These are phyloP conservation scores for Chaetomium tenue DNA, from an alignment of 495 filamentous ascomycete species.

Conservation along the genomic window DNA sequence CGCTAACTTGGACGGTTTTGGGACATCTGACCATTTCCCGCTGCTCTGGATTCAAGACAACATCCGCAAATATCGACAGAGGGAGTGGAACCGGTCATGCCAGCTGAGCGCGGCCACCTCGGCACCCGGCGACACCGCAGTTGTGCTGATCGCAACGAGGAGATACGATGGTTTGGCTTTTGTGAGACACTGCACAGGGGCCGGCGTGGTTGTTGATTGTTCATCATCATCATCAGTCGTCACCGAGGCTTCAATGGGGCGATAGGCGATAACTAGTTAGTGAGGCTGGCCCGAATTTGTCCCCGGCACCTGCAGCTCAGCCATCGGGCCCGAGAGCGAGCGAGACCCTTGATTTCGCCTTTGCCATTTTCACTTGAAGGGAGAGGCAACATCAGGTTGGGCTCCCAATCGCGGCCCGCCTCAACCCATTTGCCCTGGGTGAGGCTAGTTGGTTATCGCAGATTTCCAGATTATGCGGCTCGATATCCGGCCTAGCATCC, in stretches of 20 bases:
- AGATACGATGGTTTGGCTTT: not conserved
- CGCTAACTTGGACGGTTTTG: slow-evolving; percentile 27
- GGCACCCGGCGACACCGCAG: not conserved
- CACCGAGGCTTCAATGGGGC: not conserved
- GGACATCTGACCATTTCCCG: slow-evolving; percentile 21
- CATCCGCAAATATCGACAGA: not conserved
- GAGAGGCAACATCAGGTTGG: no score
- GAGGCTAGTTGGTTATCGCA: no score
- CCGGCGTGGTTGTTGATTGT: not conserved
- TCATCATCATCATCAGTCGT: not conserved
- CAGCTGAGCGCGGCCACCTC: not conserved
- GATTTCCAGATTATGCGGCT: not conserved
- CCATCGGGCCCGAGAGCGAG: no score
- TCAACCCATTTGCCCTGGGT: no score
- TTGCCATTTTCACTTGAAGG: no score
- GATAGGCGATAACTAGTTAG: no score
- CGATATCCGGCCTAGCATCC: not conserved
- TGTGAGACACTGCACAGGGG: not conserved
- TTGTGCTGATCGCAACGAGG: not conserved
- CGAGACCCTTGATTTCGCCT: no score
- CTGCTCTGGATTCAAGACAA: not conserved
- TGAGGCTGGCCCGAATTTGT: no score
- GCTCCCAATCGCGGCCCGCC: no score
- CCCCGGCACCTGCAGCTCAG: no score
- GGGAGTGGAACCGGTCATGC: not conserved